Percentiles rank a stretch among this genome's conserved stretches.
Conservation (phyloP, 306 rosid genomes). For the Boehmeria nivea region DNA sequence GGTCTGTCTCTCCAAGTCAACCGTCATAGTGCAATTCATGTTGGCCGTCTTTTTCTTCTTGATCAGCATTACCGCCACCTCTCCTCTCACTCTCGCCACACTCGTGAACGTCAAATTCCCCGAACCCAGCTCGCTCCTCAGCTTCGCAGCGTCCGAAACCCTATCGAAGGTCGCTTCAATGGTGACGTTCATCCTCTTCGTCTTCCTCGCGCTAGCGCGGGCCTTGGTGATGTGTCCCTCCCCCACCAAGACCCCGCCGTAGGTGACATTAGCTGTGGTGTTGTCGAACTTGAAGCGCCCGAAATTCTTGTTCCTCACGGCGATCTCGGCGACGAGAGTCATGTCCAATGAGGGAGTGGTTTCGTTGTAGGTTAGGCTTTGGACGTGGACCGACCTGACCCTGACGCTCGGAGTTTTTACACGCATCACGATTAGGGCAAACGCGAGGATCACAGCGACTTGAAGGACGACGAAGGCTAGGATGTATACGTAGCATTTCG, state of each 20-base stretch:
- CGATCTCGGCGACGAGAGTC: slow-evolving; percentile 8
- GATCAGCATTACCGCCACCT: slow-evolving; percentile 13
- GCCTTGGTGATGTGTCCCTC: not conserved
- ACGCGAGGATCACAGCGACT: slow-evolving; percentile 6
- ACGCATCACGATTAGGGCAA: slow-evolving; percentile 14
- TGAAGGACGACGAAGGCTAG: slow-evolving; percentile 17
- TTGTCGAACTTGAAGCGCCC: slow-evolving; percentile 22
- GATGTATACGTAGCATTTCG: too few relatives aligned
- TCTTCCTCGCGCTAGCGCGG: slow-evolving; percentile 16
- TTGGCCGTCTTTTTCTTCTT: slow-evolving; percentile 19
- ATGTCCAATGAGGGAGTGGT: slow-evolving; percentile 13
- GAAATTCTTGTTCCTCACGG: slow-evolving; percentile 30
- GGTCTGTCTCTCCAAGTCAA: slow-evolving; percentile 18
- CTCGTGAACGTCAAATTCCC: slow-evolving; percentile 18
- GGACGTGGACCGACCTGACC: slow-evolving; percentile 2
- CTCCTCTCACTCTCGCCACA: slow-evolving; percentile 19
- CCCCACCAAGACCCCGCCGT: slow-evolving; percentile 15
- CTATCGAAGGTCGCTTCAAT: slow-evolving; percentile 9
- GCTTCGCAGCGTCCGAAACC: slow-evolving; percentile 2
- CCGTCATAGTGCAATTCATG: slow-evolving; percentile 20
- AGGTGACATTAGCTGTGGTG: slow-evolving; percentile 20
- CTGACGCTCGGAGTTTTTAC: slow-evolving; percentile 15
- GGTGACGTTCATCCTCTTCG: slow-evolving; percentile 5
- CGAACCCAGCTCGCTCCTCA: slow-evolving; percentile 11
- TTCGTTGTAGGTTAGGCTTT: not conserved